Conservation (phyloP, 352 stramenopile species). For the Pilasporangium apinafurcum region DNA sequence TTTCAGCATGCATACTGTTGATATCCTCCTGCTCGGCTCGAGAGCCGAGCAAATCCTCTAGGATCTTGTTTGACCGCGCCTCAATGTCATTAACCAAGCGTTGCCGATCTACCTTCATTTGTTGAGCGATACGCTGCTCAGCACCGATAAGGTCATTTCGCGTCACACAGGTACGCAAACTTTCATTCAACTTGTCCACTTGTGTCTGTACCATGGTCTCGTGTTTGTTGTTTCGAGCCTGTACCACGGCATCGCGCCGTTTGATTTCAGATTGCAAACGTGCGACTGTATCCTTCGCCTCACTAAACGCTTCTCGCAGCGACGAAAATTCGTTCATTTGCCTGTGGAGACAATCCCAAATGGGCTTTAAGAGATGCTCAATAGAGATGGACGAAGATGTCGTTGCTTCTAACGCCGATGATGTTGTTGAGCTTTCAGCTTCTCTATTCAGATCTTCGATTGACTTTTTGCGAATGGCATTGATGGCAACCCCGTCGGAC, state of each 20-base stretch:
- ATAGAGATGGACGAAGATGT: not conserved
- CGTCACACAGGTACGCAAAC: conserved; percentile 61
- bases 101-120: conserved; percentile 63
- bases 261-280: conserved; percentile 80
- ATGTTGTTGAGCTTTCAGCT: conserved; percentile 12
- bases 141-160: conserved; percentile 70
- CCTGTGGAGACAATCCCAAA: conserved; percentile 75
- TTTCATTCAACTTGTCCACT: conserved; percentile 78
- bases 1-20: conserved; percentile 70
- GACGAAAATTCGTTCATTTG: conserved; percentile 70
- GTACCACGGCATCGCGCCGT: conserved; percentile 65
- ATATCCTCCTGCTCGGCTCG: conserved; percentile 76
- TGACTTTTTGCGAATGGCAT: conserved; percentile 11
- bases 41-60: conserved; percentile 53
- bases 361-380: conserved; percentile 38
- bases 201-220: conserved; percentile 60
- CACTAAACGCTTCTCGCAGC: conserved; percentile 52
- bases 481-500: not conserved
- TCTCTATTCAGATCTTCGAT: conserved; percentile 12
- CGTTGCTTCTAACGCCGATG: conserved; percentile 8
- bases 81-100: conserved; percentile 57
- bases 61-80: conserved; percentile 50
- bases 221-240: conserved; percentile 75
- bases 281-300: conserved; percentile 66
- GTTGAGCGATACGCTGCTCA: conserved; percentile 67